phyloP scores from a whole-genome alignment of 495 filamentous ascomycete species.

The Astrocystis sublimbata region DNA sequence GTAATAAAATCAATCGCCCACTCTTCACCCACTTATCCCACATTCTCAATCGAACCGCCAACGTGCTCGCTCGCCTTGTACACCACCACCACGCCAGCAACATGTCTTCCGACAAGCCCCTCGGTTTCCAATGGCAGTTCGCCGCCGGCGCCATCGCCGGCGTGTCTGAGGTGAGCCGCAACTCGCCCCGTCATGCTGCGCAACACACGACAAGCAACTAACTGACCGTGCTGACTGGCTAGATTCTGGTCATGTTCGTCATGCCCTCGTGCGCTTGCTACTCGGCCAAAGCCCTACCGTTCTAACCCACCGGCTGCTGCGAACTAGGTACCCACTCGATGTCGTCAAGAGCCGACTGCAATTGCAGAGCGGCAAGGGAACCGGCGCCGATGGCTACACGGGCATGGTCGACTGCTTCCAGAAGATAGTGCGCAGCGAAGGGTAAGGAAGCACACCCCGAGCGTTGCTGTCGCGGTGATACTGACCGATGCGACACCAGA shows the following conservation, averaged over 20 bases:
- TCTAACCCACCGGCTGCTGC: constrained; percentile 9
- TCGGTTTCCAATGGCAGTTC: constrained; percentile 86
- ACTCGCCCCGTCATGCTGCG: constrained; percentile 23
- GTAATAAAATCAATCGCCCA: constrained; percentile 14
- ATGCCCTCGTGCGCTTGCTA: constrained; percentile 21
- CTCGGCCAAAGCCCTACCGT: background rate
- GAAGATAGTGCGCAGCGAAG: constrained; percentile 94
- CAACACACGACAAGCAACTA: constrained; percentile 15
- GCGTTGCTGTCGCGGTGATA: background rate
- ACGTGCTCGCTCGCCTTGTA: constrained; percentile 7
- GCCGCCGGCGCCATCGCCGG: constrained; percentile 82
- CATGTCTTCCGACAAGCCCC: constrained; percentile 69
- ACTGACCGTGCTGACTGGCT: constrained; percentile 26
- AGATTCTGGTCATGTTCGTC: constrained; percentile 87
- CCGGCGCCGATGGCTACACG: constrained; percentile 80
- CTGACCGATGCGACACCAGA: constrained; percentile 45
- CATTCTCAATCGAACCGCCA: constrained; percentile 10
- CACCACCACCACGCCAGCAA: constrained; percentile 32
- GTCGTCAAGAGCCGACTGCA: constrained; percentile 98
- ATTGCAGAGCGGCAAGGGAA: constrained; percentile 71
- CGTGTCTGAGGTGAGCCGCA: constrained; percentile 76
- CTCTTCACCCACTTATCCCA: constrained; percentile 4
- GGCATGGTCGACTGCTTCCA: constrained; percentile 97
- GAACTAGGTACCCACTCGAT: constrained; percentile 89
- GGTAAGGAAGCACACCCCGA: constrained; percentile 53